A percentile compares a stretch with the other conserved stretches of the same genome.
These are phyloP conservation scores for Anthracocystis setariae DNA, from an alignment of 1,284 basidiomycete species.

Conservation along the genomic window DNA sequence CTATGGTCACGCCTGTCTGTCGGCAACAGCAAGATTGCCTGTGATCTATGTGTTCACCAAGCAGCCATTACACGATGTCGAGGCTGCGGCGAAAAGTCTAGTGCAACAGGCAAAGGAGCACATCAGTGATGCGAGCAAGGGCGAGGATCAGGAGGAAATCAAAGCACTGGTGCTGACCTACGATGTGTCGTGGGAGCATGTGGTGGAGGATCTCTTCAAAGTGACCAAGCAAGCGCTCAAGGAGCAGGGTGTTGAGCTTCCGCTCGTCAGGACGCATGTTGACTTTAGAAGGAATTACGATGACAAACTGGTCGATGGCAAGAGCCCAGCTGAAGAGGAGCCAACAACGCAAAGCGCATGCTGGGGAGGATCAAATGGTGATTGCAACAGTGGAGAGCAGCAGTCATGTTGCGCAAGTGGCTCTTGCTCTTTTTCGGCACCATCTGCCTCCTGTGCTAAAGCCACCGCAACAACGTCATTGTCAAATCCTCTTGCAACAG, in stretches of 20 bases:
- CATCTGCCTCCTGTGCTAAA: slow-evolving; percentile 10
- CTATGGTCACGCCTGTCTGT: slow-evolving; percentile 96
- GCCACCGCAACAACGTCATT: slow-evolving; percentile 40
- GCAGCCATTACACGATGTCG: slow-evolving; percentile 71
- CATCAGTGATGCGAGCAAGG: not conserved
- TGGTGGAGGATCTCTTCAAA: slow-evolving; percentile 36
- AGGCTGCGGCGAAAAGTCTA: slow-evolving; percentile 53
- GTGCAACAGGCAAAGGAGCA: slow-evolving; percentile 20
- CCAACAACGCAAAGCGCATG: slow-evolving; percentile 1
- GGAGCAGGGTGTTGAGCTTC: slow-evolving; percentile 23
- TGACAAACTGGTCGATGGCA: slow-evolving; percentile 36
- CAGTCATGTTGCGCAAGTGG: slow-evolving; percentile 17
- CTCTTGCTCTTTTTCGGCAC: slow-evolving; percentile 2
- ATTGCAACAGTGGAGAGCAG: slow-evolving; percentile 1
- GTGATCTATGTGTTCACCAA: slow-evolving; percentile 87
- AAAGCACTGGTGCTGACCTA: slow-evolving; percentile 74
- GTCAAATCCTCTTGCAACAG: slow-evolving; percentile 44
- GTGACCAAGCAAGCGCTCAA: slow-evolving; percentile 69
- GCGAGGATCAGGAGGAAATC: slow-evolving; percentile 1
- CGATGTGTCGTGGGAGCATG: slow-evolving; percentile 81
- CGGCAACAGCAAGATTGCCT: slow-evolving; percentile 78
- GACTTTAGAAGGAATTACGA: slow-evolving; percentile 54
- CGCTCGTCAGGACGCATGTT: slow-evolving; percentile 47
- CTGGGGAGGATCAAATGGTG: not conserved
- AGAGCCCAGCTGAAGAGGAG: slow-evolving; percentile 3